phyloP scores from a whole-genome alignment of 345 rosid species.

The Acer campestre region DNA sequence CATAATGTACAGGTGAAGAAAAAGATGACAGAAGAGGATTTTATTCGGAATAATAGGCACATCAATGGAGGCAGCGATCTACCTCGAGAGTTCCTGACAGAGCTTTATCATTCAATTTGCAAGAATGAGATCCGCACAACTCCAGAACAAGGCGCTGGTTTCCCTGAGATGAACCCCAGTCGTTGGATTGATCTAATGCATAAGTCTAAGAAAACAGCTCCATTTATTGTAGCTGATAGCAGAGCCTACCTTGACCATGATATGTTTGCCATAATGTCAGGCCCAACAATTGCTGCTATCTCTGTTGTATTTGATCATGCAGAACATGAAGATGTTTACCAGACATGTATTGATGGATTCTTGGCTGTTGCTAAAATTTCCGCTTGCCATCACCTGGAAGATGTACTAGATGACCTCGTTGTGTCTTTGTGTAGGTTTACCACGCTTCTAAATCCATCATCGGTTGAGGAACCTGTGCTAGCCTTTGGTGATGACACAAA shows the following conservation, averaged over 20 bases:
- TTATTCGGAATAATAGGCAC: conserved; percentile 89
- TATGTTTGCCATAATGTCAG: conserved; percentile 98
- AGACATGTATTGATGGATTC: conserved; percentile 96
- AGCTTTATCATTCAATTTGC: conserved; percentile 87
- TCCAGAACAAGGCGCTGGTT: conserved; percentile 93
- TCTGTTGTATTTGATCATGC: conserved; percentile 99
- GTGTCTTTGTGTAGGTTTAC: conserved; percentile 97
- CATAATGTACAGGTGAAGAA: conserved; percentile 98
- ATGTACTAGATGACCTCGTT: conserved; percentile 94
- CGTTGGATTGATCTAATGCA: conserved; percentile 99
- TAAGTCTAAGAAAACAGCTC: conserved; percentile 91
- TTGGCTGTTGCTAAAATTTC: conserved; percentile 96
- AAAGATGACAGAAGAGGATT: conserved; percentile 99
- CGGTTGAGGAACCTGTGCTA: conserved; percentile 90
- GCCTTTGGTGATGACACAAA: conserved; percentile 96
- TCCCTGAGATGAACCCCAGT: conserved; percentile 97
- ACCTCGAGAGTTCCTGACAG: conserved; percentile 84
- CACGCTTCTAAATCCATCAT: conserved; percentile 80
- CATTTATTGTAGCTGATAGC: conserved; percentile 76
- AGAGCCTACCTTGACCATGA: conserved; percentile 93
- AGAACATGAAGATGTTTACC: conserved; percentile 92
- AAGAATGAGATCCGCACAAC: conserved; percentile 97
- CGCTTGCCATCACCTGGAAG: conserved; percentile 98
- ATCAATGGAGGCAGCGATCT: conserved; percentile 93
- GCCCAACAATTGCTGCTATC: conserved; percentile 98